phyloP scores from a whole-genome alignment of 495 filamentous ascomycete species.

The Penicillium antarcticum region DNA sequence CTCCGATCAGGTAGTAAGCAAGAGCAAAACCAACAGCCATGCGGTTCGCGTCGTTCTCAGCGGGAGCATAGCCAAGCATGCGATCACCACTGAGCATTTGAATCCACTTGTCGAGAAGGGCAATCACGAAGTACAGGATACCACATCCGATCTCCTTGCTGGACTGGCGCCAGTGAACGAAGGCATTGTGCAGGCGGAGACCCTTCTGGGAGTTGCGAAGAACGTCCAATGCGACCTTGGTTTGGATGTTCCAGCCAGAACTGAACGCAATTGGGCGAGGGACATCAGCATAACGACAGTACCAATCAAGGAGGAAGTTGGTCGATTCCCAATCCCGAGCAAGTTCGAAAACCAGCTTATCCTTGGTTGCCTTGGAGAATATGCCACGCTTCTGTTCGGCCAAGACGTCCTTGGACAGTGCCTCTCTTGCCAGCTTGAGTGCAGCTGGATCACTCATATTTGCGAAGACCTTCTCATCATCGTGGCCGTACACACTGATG shows the following conservation, averaged over 20 bases:
- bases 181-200: constrained; percentile 57
- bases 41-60: constrained; percentile 38
- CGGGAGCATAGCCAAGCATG: constrained; percentile 40
- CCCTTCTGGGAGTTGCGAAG: constrained; percentile 55
- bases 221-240: constrained; percentile 53
- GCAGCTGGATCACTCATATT: constrained; percentile 42
- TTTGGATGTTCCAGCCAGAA: constrained; percentile 60
- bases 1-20: constrained; percentile 57
- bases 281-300: constrained; percentile 49
- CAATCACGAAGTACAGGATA: constrained; percentile 56
- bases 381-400: constrained; percentile 41
- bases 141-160: constrained; percentile 56
- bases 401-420: constrained; percentile 41
- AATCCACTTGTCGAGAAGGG: constrained; percentile 60
- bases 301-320: constrained; percentile 59
- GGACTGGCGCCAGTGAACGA: constrained; percentile 59
- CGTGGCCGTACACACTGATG: constrained; percentile 28
- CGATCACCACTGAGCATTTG: constrained; percentile 46
- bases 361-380: constrained; percentile 38
- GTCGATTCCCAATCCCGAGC: constrained; percentile 53
- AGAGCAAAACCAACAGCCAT: constrained; percentile 56
- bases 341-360: constrained; percentile 46
- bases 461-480: constrained; percentile 35
- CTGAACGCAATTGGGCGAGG: constrained; percentile 54
- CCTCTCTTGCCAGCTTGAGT: constrained; percentile 45